phyloP scores from a whole-genome alignment of 441 rosid genomes.

The Populus hybrid region DNA sequence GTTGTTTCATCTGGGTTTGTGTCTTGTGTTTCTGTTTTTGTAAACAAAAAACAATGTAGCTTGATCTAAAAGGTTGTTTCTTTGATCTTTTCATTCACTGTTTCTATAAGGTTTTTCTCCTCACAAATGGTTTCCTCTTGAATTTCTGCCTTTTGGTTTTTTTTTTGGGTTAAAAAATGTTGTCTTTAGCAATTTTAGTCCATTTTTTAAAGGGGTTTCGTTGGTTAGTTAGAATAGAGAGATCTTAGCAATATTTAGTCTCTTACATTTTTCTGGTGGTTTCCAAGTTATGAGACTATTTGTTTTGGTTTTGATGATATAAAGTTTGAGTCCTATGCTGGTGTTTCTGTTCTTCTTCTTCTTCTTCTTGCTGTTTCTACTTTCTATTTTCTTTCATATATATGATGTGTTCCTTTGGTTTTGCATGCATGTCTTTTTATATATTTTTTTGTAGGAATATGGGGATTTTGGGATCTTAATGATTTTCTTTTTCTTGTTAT shows the following conservation, averaged over 20 bases:
- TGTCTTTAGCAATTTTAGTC: neutral
- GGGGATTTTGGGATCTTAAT: neutral
- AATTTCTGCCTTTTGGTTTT: neutral
- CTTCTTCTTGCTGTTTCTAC: neutral
- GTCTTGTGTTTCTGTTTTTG: neutral
- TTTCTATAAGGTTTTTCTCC: conserved; percentile 6
- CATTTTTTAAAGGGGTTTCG: too few species aligned
- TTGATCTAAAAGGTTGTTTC: conserved; percentile 20
- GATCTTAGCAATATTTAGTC: too few species aligned
- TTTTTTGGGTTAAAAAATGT: neutral
- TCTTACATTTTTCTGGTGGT: neutral
- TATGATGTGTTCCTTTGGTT: neutral
- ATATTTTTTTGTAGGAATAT: neutral
- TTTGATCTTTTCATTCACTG: neutral
- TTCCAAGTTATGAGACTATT: neutral
- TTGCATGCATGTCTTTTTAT: neutral
- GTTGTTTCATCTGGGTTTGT: neutral
- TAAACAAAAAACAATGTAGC: conserved; percentile 15
- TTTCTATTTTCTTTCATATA: too few species aligned
- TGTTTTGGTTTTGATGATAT: neutral
- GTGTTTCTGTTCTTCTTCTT: neutral
- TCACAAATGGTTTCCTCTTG: neutral
- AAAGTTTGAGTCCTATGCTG: neutral
- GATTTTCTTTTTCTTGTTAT: neutral
- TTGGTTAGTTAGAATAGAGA: too few species aligned